Base-by-base conservation (phyloP, 2,329 filamentous ascomycete species). In the Diaporthe nobilis region DNA sequence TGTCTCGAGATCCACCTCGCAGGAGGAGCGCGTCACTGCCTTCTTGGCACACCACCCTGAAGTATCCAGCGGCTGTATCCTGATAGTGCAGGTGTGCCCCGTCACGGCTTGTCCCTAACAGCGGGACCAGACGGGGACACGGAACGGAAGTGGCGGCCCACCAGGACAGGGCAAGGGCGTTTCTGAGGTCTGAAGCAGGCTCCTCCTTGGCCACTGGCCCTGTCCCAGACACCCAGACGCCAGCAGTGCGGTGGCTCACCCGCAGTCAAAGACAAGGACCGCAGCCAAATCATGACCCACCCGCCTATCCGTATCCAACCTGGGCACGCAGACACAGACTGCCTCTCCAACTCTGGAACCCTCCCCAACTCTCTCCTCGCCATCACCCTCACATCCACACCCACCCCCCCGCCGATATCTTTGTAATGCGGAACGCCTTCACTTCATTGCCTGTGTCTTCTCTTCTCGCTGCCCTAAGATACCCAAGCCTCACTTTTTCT, bases 1-100 rank as follows among this genome's bases (percentile, higher is more conserved):
- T 55, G 65, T 70, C 28, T 37, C 28, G 63, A 68, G 63, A 68
- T 68, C 47, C 63, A 67, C 63, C 42, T 68, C 65, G 47, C 61
- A 67, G 42, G 9, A 67, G 61, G 28, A 51, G 44, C 61, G 61
- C 47, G 47, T 68, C 65, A 68, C 65, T 68, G 47, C 49, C 31
- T 7, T 42, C 47, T 55, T 70, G 49, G 65, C 47, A 53, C 65
- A 53, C 31, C 13, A 53, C 65, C 47, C 65, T 53, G 22, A 55
- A 55, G 49, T 70, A 55, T 22, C 49, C 2, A 1, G 6, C 20
- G 22, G 37, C 22, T 31, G 39, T 1, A 0, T 6, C 1, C 12
- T 58, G 44, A 58, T 73, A 73, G 72, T 44, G 47, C 2, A 3
- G 4, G 1, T 2, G 13, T 39, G 10, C 1, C 22, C 3, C 4